These are phyloP conservation scores for Lactarius tabidus DNA, from an alignment of 768 basidiomycete genomes.

Conservation along the genomic window DNA sequence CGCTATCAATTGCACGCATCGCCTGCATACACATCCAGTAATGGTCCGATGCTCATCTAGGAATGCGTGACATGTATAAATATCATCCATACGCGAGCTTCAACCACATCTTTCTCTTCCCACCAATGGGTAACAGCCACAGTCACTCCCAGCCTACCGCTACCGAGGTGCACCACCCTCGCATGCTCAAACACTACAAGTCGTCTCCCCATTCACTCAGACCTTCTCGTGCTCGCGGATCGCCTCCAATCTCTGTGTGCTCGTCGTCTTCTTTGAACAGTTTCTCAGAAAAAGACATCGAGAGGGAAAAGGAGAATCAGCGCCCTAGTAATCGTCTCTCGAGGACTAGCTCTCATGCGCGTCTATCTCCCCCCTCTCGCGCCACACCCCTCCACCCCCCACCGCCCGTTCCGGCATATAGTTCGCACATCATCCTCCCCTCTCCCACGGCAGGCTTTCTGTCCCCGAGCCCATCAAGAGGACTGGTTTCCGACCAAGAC, in stretches of 20 bases:
- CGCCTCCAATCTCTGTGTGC: constrained; percentile 11
- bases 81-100: not conserved
- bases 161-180: constrained; percentile 5
- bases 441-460: constrained; percentile 24
- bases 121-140: constrained; percentile 14
- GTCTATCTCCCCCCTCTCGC: not conserved
- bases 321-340: constrained; percentile 5
- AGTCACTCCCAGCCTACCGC: constrained; percentile 6
- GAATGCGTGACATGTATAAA: constrained; percentile 21
- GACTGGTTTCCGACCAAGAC: constrained; percentile 5
- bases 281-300: constrained; percentile 19
- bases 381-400: constrained; percentile 2
- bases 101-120: not conserved
- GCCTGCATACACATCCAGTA: not conserved
- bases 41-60: constrained; percentile 3
- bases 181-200: constrained; percentile 24
- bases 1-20: not conserved
- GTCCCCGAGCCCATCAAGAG: not conserved
- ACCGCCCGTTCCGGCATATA: constrained; percentile 5
- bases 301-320: constrained; percentile 13
- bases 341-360: not conserved
- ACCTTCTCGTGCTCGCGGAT: constrained; percentile 6
- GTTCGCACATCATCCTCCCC: constrained; percentile 15
- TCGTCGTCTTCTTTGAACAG: constrained; percentile 20
- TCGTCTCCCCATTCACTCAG: constrained; percentile 19